phyloP scores from a whole-genome alignment of 2,329 filamentous ascomycete species.

The Fusarium praegraminearum region DNA sequence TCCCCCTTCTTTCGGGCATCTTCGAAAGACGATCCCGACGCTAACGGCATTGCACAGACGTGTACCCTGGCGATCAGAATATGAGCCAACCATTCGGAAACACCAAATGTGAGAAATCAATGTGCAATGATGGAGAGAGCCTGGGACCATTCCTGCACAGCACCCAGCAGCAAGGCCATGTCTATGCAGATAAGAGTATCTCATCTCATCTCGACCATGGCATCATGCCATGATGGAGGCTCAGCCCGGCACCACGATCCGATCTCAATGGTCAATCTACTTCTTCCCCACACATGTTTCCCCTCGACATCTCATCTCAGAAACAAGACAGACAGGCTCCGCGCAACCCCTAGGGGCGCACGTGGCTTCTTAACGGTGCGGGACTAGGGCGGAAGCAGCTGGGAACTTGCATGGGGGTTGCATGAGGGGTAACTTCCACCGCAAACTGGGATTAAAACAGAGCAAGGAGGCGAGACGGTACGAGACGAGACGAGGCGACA shows the following conservation, averaged over 20 bases:
- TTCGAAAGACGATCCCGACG: conserved; percentile 35
- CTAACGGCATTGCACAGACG: conserved; percentile 34
- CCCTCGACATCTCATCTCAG: conserved; percentile 23
- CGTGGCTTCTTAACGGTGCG: conserved; percentile 50
- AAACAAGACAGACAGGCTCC: conserved; percentile 24
- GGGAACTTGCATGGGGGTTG: conserved; percentile 40
- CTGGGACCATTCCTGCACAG: conserved; percentile 21
- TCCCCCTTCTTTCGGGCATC: conserved; percentile 13
- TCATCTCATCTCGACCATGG: conserved; percentile 2
- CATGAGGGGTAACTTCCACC: conserved; percentile 24
- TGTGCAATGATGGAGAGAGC: conserved; percentile 30
- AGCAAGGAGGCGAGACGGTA: conserved; percentile 10
- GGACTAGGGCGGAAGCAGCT: conserved; percentile 44
- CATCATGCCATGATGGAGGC: conserved; percentile 33
- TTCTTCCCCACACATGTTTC: conserved; percentile 42
- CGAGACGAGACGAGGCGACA: conserved; percentile 6
- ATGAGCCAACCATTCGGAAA: conserved; percentile 37
- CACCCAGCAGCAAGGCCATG: conserved; percentile 25
- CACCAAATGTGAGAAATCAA: conserved; percentile 26
- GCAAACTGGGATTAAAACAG: conserved; percentile 12
- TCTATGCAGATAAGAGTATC: conserved; percentile 6
- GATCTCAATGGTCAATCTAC: conserved; percentile 43
- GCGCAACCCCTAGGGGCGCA: conserved; percentile 45
- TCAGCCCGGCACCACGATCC: conserved; percentile 38
- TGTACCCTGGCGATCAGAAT: conserved; percentile 38